These are phyloP conservation scores for Fonsecaea nubica DNA, from an alignment of 2,329 filamentous ascomycete species.

Conservation along the genomic window DNA sequence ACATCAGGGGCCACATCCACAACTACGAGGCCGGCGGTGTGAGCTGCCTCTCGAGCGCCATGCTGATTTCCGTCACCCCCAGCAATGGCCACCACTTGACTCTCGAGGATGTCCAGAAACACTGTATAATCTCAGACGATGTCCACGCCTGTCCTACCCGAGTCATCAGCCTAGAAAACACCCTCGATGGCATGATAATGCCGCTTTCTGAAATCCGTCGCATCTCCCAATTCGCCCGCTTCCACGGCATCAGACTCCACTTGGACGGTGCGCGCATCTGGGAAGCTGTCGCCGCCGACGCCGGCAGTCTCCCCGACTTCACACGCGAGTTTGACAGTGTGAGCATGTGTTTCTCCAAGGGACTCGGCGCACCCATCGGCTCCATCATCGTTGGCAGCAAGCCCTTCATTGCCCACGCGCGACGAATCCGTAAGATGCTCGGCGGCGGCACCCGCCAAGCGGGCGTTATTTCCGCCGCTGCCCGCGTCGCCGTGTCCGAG, in stretches of 20 bases:
- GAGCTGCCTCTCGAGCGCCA: conserved; percentile 73
- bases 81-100: conserved; percentile 76
- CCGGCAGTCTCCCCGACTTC: conserved; percentile 71
- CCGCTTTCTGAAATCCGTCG: conserved; percentile 72
- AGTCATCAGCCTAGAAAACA: conserved; percentile 86
- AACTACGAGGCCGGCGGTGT: conserved; percentile 70
- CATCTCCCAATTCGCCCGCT: conserved; percentile 73
- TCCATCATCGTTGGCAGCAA: conserved; percentile 71
- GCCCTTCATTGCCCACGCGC: conserved; percentile 67
- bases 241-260: conserved; percentile 72
- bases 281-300: conserved; percentile 77
- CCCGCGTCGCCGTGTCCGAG: conserved; percentile 77
- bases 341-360: conserved; percentile 81
- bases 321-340: conserved; percentile 74
- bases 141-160: conserved; percentile 80
- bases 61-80: conserved; percentile 70
- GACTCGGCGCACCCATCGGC: conserved; percentile 80
- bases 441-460: conserved; percentile 80
- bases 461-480: conserved; percentile 76
- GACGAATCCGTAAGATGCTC: conserved; percentile 81
- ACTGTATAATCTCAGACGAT: conserved; percentile 70
- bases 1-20: conserved; percentile 78
- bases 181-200: conserved; percentile 78
- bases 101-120: conserved; percentile 73
- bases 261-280: conserved; percentile 81